Conservation (phyloP, 352 stramenopile genomes). For the Globisporangium spinosum region DNA sequence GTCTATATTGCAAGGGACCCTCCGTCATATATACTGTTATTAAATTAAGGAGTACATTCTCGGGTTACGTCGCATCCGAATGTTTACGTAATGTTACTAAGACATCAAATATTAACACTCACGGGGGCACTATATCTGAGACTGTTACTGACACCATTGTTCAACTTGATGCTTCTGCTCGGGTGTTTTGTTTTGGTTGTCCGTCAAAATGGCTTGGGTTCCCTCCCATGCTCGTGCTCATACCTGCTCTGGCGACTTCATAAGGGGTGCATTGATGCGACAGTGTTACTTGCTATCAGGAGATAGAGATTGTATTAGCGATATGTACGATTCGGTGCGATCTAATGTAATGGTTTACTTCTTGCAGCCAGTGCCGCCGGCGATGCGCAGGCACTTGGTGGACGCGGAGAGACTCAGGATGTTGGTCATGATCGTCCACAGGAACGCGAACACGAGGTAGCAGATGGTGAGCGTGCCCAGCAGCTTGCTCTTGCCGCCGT, state of each 20-base stretch:
- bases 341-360: not conserved
- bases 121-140: not conserved
- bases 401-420: slow-evolving; percentile 45
- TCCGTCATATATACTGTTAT: too few relatives aligned
- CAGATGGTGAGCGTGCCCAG: slow-evolving; percentile 32
- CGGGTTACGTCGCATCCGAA: not conserved
- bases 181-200: too few relatives aligned
- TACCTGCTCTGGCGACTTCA: too few relatives aligned
- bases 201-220: too few relatives aligned
- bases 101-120: not conserved
- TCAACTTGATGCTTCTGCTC: too few relatives aligned
- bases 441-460: slow-evolving; percentile 43
- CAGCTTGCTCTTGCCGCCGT: slow-evolving; percentile 38
- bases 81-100: not conserved
- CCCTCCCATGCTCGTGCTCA: too few relatives aligned
- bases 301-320: not conserved
- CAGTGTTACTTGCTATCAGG: not conserved
- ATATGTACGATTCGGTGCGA: not conserved
- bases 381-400: slow-evolving; percentile 51
- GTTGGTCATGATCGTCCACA: slow-evolving; percentile 64
- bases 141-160: not conserved
- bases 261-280: too few relatives aligned
- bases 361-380: slow-evolving; percentile 38
- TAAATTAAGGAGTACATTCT: too few relatives aligned
- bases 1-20: too few relatives aligned